Base-by-base conservation (phyloP, 106 monocot genomes). In the Allium cepa region DNA sequence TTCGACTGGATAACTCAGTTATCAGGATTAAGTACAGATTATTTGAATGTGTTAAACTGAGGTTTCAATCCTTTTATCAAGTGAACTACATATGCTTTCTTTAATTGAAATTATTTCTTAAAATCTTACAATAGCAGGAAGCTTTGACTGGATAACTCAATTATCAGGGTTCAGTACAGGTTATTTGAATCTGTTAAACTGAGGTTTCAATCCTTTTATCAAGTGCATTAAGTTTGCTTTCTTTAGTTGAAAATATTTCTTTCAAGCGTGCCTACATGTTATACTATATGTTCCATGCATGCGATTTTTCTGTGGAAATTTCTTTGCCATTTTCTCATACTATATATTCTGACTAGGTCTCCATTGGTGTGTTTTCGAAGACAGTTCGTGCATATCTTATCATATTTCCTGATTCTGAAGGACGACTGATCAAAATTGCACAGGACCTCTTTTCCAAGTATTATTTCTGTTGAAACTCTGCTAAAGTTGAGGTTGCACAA, bases 351-450 rank as follows among this genome's bases (percentile, higher is more conserved):
- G 17, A 11, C 52, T 69, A 92, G 97, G 87, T 71, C 67, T 96
- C 92, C 9, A 86, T 97, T 67, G 70, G 69, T 64, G 84, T 82
- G 52, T 89, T 89, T 72, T 86, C 92, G 17, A 92, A 89, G 72
- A 89, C 81, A 5, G 76, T 83, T 36, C 86, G 79, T 76, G 92
- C 92, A 45, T 92, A 92, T 84, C 88, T 84, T 50, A 92, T 92
- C 75, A 97, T 97, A 77, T 97, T 97, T 70, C 97, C 97, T 53
- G 92, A 97, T 82, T 92, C 89, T 53, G 97, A 97, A 72, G 75
- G 45, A 49, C 83, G 79, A 26, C 92, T 97, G 55, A 84, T 89
- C 68, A 82, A 87, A 77, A 80, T 97, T 79, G 65, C 84, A 68
- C 88, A 89, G 27, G 82, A 82, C 57, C 84, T 92, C 70, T 92